phyloP scores from a whole-genome alignment of 2,329 filamentous ascomycete species.

The Colletotrichum sidae region DNA sequence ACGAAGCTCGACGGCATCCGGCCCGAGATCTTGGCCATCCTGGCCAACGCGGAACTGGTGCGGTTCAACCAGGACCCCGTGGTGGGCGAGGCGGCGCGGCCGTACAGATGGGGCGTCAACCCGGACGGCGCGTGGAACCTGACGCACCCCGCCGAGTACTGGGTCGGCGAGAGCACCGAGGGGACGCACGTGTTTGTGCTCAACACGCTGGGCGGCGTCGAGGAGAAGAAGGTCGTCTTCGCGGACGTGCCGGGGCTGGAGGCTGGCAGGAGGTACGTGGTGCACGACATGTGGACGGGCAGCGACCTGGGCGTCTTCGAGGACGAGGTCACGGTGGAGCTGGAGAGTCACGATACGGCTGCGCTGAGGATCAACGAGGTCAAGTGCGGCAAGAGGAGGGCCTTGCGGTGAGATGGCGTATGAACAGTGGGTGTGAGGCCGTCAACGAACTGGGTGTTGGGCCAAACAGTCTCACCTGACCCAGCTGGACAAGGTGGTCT shows the following conservation, averaged over 20 bases:
- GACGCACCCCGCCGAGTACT: slow-evolving; percentile 61
- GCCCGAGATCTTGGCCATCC: slow-evolving; percentile 50
- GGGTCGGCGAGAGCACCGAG: slow-evolving; percentile 54
- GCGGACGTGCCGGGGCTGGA: slow-evolving; percentile 56
- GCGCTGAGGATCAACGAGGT: slow-evolving; percentile 41
- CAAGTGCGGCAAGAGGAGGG: slow-evolving; percentile 34
- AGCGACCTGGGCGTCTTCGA: slow-evolving; percentile 50
- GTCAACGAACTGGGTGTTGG: no score
- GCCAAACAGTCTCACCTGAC: no score
- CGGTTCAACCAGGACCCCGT: slow-evolving; percentile 59
- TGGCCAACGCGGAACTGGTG: slow-evolving; percentile 54
- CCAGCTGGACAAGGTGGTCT: no score
- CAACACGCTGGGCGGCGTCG: slow-evolving; percentile 52
- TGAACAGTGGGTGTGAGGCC: no score
- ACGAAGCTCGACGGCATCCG: slow-evolving; percentile 52
- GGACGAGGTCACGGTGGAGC: slow-evolving; percentile 42
- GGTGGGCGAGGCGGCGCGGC: slow-evolving; percentile 54
- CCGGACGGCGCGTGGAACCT: slow-evolving; percentile 61
- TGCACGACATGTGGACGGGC: slow-evolving; percentile 60
- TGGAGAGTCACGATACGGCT: slow-evolving; percentile 51
- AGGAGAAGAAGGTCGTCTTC: slow-evolving; percentile 52
- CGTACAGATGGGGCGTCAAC: slow-evolving; percentile 62
- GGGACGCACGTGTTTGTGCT: slow-evolving; percentile 61
- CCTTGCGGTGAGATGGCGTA: no score
- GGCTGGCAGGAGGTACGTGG: slow-evolving; percentile 46